Evolutionary conservation across 2,329 filamentous ascomycete genomes (phyloP).

Genomic region (Aspergillus ruber): DNA sequence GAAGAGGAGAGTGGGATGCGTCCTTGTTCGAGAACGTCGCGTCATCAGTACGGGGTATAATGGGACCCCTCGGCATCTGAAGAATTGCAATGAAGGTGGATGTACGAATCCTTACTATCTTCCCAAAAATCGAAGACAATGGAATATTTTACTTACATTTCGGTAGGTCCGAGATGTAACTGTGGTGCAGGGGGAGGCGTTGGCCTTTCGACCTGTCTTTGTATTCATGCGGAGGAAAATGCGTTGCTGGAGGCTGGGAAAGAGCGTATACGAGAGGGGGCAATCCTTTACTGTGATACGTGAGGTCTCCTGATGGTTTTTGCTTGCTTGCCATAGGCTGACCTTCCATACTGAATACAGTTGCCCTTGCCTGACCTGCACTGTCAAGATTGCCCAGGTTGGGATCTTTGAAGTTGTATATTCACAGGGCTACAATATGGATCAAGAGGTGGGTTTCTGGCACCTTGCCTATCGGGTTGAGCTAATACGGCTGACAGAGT

Average conservation of each 20-base stretch:
- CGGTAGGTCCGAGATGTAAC: conserved; percentile 65
- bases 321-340: neutral
- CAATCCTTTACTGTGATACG: conserved; percentile 88
- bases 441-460: conserved; percentile 52
- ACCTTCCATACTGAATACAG: conserved; percentile 23
- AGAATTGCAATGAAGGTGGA: conserved; percentile 88
- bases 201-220: conserved; percentile 78
- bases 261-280: conserved; percentile 75
- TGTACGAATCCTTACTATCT: conserved; percentile 45
- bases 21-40: conserved; percentile 75
- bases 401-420: conserved; percentile 96
- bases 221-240: conserved; percentile 98
- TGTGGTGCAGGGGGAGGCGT: conserved; percentile 62
- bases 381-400: conserved; percentile 96
- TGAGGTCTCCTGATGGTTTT: conserved; percentile 20
- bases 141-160: conserved; percentile 4
- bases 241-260: conserved; percentile 88
- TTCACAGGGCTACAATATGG: conserved; percentile 90
- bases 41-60: conserved; percentile 97
- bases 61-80: conserved; percentile 82
- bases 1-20: conserved; percentile 93
- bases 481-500: conserved; percentile 42
- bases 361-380: conserved; percentile 94
- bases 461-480: neutral
- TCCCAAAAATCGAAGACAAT: neutral